These are phyloP conservation scores for Penicillium fimorum DNA, from an alignment of 495 filamentous ascomycete genomes.

Conservation along the genomic window DNA sequence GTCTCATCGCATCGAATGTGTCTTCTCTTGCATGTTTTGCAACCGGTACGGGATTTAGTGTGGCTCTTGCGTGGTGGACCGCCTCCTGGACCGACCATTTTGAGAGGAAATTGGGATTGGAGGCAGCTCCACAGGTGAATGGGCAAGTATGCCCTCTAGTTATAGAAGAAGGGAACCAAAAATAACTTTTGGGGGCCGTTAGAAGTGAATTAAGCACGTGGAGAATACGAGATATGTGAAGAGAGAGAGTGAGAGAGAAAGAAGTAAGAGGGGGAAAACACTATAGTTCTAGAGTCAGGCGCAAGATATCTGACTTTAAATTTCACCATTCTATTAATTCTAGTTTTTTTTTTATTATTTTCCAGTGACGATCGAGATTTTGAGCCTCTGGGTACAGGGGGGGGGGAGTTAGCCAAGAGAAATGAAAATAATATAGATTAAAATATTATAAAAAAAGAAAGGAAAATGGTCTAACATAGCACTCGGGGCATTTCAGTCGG, in stretches of 20 bases:
- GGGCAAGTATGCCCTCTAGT: conserved; percentile 5
- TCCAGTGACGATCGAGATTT: conserved; percentile 25
- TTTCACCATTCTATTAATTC: conserved; percentile 6
- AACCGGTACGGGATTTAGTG: conserved; percentile 97
- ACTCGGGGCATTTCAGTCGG: background rate
- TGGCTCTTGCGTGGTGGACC: conserved; percentile 69
- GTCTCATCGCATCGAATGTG: conserved; percentile 98
- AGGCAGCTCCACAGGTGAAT: conserved; percentile 4
- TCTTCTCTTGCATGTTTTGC: conserved; percentile 93
- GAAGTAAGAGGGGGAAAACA: background rate
- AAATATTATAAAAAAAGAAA: background rate
- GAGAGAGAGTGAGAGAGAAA: background rate
- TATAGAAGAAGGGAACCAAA: conserved; percentile 6
- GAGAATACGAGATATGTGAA: conserved; percentile 17
- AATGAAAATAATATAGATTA: background rate
- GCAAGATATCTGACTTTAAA: conserved; percentile 7
- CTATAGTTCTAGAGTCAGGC: background rate
- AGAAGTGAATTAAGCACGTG: conserved; percentile 21
- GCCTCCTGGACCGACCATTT: conserved; percentile 52
- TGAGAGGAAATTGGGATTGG: conserved; percentile 12
- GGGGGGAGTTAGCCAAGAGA: conserved; percentile 4
- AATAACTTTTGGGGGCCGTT: conserved; percentile 14
- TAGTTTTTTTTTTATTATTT: conserved; percentile 3
- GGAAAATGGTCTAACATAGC: conserved; percentile 8
- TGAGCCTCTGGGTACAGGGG: conserved; percentile 28